Conservation (phyloP, 176 grass and related monocot genomes). For the Puya raimondii region DNA sequence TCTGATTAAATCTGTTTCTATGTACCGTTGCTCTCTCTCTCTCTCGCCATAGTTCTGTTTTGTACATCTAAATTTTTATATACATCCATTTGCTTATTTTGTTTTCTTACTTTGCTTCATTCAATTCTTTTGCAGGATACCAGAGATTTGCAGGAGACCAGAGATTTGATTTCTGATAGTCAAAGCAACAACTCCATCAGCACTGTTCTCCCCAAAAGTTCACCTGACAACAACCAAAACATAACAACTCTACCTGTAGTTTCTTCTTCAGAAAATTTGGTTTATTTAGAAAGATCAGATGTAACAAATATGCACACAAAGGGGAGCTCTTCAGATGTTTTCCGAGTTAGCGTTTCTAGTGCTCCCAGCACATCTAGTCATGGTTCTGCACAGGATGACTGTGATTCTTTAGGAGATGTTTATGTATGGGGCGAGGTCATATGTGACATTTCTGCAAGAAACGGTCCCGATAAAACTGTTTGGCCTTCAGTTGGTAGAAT, state of each 20-base stretch:
- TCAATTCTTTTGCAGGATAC: conserved; percentile 13
- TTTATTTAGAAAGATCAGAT: conserved; percentile 43
- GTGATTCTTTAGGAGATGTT: conserved; percentile 66
- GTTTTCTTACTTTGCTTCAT: not conserved
- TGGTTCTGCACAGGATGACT: conserved; percentile 91
- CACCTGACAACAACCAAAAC: conserved; percentile 15
- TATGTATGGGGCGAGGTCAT: conserved; percentile 93
- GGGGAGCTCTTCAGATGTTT: conserved; percentile 61
- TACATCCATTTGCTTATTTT: not conserved
- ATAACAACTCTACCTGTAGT: conserved; percentile 2
- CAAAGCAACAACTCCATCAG: conserved; percentile 13
- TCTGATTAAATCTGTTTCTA: too few species aligned
- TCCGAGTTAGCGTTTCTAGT: conserved; percentile 91
- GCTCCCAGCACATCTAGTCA: conserved; percentile 94
- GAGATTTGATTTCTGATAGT: conserved; percentile 12
- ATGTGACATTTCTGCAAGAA: conserved; percentile 49
- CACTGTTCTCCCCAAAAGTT: conserved; percentile 13
- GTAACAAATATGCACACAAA: conserved; percentile 73
- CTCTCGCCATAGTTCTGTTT: not conserved
- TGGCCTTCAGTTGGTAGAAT: conserved; percentile 34
- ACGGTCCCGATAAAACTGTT: conserved; percentile 30
- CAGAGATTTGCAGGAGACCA: conserved; percentile 19
- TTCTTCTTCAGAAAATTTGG: conserved; percentile 21
- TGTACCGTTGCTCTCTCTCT: not conserved
- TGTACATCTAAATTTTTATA: not conserved